phyloP scores from a whole-genome alignment of 352 stramenopile species.

The Albugo candida region DNA sequence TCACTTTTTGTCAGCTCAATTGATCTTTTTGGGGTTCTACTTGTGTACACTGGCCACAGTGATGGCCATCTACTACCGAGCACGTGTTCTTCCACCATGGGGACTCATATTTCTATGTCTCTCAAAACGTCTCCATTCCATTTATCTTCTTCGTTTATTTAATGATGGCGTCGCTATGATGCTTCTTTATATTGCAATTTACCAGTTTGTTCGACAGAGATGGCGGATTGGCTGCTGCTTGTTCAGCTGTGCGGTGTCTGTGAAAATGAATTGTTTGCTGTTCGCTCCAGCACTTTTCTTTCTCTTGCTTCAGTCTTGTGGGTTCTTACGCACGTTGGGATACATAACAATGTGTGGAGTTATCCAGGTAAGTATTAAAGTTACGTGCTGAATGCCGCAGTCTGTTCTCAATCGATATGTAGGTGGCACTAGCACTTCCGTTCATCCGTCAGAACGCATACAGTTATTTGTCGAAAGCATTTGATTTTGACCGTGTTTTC shows the following conservation, averaged over 20 bases:
- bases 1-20: conserved; percentile 48
- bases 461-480: conserved; percentile 91
- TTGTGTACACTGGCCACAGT: conserved; percentile 78
- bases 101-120: conserved; percentile 81
- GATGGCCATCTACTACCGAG: conserved; percentile 77
- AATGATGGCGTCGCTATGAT: conserved; percentile 96
- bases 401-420: conserved; percentile 1
- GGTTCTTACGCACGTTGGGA: conserved; percentile 51
- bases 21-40: conserved; percentile 91
- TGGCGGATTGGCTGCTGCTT: conserved; percentile 82
- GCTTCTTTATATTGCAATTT: conserved; percentile 86
- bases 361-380: conserved; percentile 37
- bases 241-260: conserved; percentile 91
- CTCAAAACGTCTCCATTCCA: conserved; percentile 94
- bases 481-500: conserved; percentile 96
- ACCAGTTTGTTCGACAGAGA: conserved; percentile 58
- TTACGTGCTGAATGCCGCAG: neutral
- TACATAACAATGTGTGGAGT: conserved; percentile 82
- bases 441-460: conserved; percentile 91
- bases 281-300: conserved; percentile 94
- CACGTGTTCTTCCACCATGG: conserved; percentile 64
- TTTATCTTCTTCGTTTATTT: conserved; percentile 97
- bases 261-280: conserved; percentile 99
- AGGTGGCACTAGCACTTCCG: conserved; percentile 81
- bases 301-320: conserved; percentile 84